Base-by-base conservation (phyloP, 2,329 filamentous ascomycete species). In the Aspergillus pseudoglaucus region DNA sequence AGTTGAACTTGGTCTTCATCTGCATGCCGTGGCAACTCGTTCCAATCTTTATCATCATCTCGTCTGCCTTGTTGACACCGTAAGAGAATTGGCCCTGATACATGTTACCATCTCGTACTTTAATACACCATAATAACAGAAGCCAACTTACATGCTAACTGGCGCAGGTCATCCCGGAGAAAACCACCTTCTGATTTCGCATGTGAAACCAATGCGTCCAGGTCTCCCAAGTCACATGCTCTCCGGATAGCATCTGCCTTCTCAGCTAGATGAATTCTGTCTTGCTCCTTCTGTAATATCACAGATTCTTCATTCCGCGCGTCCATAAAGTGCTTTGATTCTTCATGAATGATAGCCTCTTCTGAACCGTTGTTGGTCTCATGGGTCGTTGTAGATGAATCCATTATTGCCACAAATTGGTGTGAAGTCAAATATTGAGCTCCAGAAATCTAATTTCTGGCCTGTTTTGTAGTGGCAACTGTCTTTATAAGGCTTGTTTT, bases 1-100 rank as follows among this genome's bases (percentile, higher is more conserved):
- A 97, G 78, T 61, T 84, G 80, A 35, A 98, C 90, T 70, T 98
- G 93, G 44, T 87, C 83, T 67, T 98, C 93, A 60, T 98, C 93
- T 30, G 73, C 74, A 69, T 98, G 93, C n/a, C 70, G 76, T 25
- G 85, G 80, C 37, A 95, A 72, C n/a, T 75, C 62, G 53, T 73
- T 71, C 85, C 85, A 88, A 42, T 67, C 48, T 30, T 53, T 57
- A 39, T 59, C 54, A 18, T 60, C 48, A 45, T 48, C 45, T n/a
- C 47, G 42, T 47, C 45, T 45, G 18, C 40, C 45, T 17, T 49
- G 47, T 42, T 68, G 59, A 47, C 59, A 70, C 45, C 73, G 74
- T 44, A 79, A 65, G 33, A 79, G 55, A 51, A 77, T 64, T 22
- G 75, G 76, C 75, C 75, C 75, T 77, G 35, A 37, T 47, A 40